A percentile compares a stretch with the other conserved stretches of the same genome.
Evolutionary conservation across 768 basidiomycete genomes (phyloP).

Genomic region (Mycena venus): DNA sequence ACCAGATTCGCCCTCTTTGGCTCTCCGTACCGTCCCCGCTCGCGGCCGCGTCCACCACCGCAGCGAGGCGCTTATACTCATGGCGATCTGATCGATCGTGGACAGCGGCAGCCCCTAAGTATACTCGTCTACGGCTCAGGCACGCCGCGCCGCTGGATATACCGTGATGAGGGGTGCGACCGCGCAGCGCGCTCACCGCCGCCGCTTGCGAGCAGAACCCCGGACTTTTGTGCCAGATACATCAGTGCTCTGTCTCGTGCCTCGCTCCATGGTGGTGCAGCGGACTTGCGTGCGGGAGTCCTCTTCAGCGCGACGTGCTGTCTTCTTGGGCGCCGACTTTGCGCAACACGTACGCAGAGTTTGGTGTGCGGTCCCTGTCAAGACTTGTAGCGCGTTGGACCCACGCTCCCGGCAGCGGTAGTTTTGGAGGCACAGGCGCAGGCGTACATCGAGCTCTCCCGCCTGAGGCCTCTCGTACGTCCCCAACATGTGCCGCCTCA

Average conservation of each 20-base stretch:
- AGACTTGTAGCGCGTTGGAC: background rate
- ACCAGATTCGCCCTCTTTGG: background rate
- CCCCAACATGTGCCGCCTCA: background rate
- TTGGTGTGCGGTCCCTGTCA: background rate
- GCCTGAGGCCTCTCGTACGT: background rate
- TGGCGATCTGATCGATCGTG: background rate
- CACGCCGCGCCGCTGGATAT: background rate
- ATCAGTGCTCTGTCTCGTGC: background rate
- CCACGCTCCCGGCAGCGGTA: background rate
- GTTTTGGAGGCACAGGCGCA: background rate
- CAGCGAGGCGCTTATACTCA: conserved; percentile 1
- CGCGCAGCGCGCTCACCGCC: background rate
- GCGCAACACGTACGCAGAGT: background rate
- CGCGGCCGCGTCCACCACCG: background rate
- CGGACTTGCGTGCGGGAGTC: background rate
- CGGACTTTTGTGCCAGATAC: background rate
- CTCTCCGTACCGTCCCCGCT: background rate
- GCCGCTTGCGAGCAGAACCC: background rate
- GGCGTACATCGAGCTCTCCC: background rate
- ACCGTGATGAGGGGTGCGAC: background rate
- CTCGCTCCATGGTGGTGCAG: background rate
- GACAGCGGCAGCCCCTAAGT: background rate
- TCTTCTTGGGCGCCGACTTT: background rate
- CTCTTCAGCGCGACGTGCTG: background rate
- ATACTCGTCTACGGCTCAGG: background rate